Evolutionary conservation across 1,284 basidiomycete species (phyloP), one percentile per base, ranked within the genome.

Genomic region (Boletellus dicymbophilus): DNA sequence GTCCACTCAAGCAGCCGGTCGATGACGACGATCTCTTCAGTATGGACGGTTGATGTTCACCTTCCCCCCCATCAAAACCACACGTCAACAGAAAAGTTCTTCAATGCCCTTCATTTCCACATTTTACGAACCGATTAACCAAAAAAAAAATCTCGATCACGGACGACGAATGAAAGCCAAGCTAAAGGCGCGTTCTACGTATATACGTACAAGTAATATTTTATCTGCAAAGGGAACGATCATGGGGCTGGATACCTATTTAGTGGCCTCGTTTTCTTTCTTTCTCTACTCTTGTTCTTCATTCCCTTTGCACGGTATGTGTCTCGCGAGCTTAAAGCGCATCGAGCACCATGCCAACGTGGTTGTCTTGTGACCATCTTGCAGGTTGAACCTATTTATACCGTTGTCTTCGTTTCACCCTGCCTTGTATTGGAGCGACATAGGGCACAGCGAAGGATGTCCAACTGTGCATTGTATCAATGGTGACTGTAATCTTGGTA

Each of bases 21-120:
- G 80, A 81, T 55, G 81, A 86, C 55, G 85, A 87, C 58, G 82
- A 83, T 56, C 66, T 88, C 59, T 88, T 88, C 62, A 74, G 73
- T 58, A 83, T 88, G 82, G 85, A 88, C 56, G 75, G 75, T 26
- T 76, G 57, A 66, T 6, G 6, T 1, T 22, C 3, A 4, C 28
- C 31, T 37, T 10, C 16, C 31, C n/a, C 18, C 15, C 16, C 33
- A 43, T 28, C 34, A 46, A 46, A 54, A n/a, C n/a, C n/a, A n/a
- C n/a, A n/a, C n/a, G n/a, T n/a, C n/a, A n/a, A n/a, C n/a, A n/a
- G n/a, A n/a, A n/a, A n/a, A n/a, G n/a, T n/a, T n/a, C n/a, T n/a
- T n/a, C n/a, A n/a, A n/a, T n/a, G n/a, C n/a, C n/a, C n/a, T 8
- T 33, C 13, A 8, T 8, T 33, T 33, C 31, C 16, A 16, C 30